Evolutionary conservation across 371 early-diverging fungal species (phyloP).

Genomic region (Chytridium lagenaria): DNA sequence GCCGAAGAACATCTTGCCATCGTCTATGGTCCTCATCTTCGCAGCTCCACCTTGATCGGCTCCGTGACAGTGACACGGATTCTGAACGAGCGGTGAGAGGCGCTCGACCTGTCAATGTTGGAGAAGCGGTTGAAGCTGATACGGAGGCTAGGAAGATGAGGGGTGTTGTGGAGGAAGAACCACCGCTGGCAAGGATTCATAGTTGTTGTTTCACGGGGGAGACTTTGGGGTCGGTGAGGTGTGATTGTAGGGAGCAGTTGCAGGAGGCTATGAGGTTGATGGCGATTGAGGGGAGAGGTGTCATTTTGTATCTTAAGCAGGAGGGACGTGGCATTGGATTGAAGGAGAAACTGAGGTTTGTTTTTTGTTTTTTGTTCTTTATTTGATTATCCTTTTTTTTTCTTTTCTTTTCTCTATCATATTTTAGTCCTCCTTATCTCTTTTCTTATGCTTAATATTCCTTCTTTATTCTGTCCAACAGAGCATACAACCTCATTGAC

Average conservation of each 20-base stretch:
- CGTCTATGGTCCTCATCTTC: slow-evolving; percentile 85
- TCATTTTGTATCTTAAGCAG: slow-evolving; percentile 92
- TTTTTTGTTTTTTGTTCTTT: neutral
- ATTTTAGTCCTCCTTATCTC: neutral
- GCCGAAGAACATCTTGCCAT: slow-evolving; percentile 91
- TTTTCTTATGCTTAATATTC: neutral
- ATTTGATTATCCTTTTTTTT: neutral
- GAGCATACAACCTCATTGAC: slow-evolving; percentile 96
- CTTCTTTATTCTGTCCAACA: slow-evolving; percentile 32
- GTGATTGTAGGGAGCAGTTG: slow-evolving; percentile 94
- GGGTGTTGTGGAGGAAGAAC: slow-evolving; percentile 20
- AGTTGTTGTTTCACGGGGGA: slow-evolving; percentile 98
- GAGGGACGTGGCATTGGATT: slow-evolving; percentile 97
- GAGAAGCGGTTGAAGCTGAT: neutral
- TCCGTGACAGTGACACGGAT: slow-evolving; percentile 68
- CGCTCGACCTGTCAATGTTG: slow-evolving; percentile 9
- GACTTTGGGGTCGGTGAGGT: slow-evolving; percentile 87
- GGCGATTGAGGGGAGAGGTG: slow-evolving; percentile 79
- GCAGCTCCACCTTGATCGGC: slow-evolving; percentile 70
- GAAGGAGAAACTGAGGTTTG: slow-evolving; percentile 84
- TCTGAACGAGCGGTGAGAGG: slow-evolving; percentile 41
- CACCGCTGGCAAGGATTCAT: slow-evolving; percentile 89
- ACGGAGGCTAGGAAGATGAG: slow-evolving; percentile 6
- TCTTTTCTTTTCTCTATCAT: neutral
- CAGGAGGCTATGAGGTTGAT: slow-evolving; percentile 92